Evolutionary conservation across 1,284 basidiomycete species (phyloP).

Genomic region (Cutaneotrichosporon cyanovorans): DNA sequence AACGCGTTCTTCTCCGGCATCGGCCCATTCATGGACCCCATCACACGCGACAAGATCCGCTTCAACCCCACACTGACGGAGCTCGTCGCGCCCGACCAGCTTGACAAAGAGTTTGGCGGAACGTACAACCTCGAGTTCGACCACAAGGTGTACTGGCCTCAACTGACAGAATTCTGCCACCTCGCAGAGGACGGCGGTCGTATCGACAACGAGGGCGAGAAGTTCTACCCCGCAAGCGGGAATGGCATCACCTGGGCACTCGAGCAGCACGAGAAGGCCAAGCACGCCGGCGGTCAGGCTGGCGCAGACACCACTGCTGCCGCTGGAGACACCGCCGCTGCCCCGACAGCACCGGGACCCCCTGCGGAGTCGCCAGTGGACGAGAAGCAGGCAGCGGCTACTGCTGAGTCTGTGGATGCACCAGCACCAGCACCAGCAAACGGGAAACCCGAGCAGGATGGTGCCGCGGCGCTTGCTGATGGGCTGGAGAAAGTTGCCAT

Average conservation of each 20-base stretch:
- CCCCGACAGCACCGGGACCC: background rate
- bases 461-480: too few relatives aligned
- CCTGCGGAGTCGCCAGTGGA: background rate
- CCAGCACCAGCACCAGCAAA: background rate
- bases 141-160: conserved; percentile 67
- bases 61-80: conserved; percentile 77
- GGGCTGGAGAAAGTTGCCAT: background rate
- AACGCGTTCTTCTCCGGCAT: conserved; percentile 83
- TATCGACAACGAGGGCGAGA: conserved; percentile 32
- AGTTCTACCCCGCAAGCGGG: conserved; percentile 34
- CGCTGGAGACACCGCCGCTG: too few relatives aligned
- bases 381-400: background rate
- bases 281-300: background rate
- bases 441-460: background rate
- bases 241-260: conserved; percentile 41
- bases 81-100: conserved; percentile 64
- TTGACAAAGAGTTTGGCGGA: conserved; percentile 77
- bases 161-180: conserved; percentile 54
- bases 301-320: background rate
- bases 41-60: conserved; percentile 84
- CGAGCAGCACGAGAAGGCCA: conserved; percentile 21
- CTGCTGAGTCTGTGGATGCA: background rate
- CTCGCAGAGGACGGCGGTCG: conserved; percentile 37
- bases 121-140: conserved; percentile 70
- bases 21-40: conserved; percentile 78